Evolutionary conservation across 2,329 filamentous ascomycete genomes (phyloP), one percentile per base, ranked within the genome.

Genomic region (Nemania serpens): DNA sequence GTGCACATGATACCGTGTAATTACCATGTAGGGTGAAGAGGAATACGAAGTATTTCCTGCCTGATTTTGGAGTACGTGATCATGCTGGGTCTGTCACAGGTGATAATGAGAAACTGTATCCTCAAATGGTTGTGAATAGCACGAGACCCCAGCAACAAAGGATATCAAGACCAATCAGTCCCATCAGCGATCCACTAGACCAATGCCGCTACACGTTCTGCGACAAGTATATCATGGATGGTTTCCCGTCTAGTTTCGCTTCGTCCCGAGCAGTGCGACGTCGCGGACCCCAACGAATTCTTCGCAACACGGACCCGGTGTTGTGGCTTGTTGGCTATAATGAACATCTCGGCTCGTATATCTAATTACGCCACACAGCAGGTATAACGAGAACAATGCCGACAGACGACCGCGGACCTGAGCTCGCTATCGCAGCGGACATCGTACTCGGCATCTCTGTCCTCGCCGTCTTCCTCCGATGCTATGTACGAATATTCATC

Each of bases 401-500:
- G n/a, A 45, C 45, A 25, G 46, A 68, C n/a, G 58, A 72, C 53
- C 67, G 67, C 22, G 68, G 68, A n/a, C 64, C 67, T n/a, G 59
- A 68, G 63, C 58, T 71, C 36, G 69, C 62, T 18, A 37, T 51
- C 18, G 49, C 65, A 13, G 61, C 66, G 1, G 18, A 55, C 18
- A 20, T 60, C 3, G 66, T 68, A 34, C 54, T 69, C n/a, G 66
- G 62, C 7, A 18, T 70, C 12, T 61, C 68, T 17, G 49, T 59
- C 3, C 43, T 71, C 41, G 65, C 66, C 20, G 65, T 73, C 34
- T 56, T 62, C 22, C 66, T 73, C 20, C 65, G 70, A 42, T 73
- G 70, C 59, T 73, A 70, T 65, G 69, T 71, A 11, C 63, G 68
- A 33, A 41, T 64, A 10, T 62, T 51, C 36, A 56, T 71, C 9